Percentiles rank a stretch among this genome's conserved stretches.
Evolutionary conservation across 176 grass and related monocot genomes (phyloP).

Genomic region (Phoenix roebelenii): DNA sequence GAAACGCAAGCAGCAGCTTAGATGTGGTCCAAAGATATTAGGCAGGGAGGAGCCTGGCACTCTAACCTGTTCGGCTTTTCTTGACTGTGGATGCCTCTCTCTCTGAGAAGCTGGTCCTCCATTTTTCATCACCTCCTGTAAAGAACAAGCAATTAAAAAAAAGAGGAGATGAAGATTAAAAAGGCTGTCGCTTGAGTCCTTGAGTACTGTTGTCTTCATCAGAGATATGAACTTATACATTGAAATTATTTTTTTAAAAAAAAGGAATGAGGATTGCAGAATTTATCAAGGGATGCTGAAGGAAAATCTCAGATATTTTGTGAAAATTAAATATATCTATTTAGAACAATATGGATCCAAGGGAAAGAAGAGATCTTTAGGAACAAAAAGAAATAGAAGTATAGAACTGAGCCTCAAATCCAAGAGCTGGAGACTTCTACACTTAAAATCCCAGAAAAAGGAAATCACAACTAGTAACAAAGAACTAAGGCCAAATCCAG

Average conservation of each 20-base stretch:
- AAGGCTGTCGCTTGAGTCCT: neutral
- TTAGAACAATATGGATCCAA: too few relatives aligned
- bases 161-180: slow-evolving; percentile 11
- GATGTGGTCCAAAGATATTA: slow-evolving; percentile 23
- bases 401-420: too few relatives aligned
- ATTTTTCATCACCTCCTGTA: slow-evolving; percentile 38
- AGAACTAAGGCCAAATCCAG: slow-evolving; percentile 4
- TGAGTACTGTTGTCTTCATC: neutral
- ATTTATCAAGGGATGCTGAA: too few relatives aligned
- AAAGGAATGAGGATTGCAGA: too few relatives aligned
- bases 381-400: too few relatives aligned
- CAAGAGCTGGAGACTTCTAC: too few relatives aligned
- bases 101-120: slow-evolving; percentile 66
- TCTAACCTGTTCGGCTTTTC: slow-evolving; percentile 82
- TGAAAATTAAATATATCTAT: too few relatives aligned
- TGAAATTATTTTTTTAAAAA: too few relatives aligned
- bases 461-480: neutral
- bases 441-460: too few relatives aligned
- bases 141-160: slow-evolving; percentile 15
- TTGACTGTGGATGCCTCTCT: slow-evolving; percentile 70
- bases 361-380: too few relatives aligned
- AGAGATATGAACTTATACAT: neutral
- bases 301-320: too few relatives aligned
- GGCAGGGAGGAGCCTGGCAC: slow-evolving; percentile 13
- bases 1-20: neutral